Evolutionary conservation across 169 alveolate genomes (phyloP).

Genomic region (Nephromyces sp.): DNA sequence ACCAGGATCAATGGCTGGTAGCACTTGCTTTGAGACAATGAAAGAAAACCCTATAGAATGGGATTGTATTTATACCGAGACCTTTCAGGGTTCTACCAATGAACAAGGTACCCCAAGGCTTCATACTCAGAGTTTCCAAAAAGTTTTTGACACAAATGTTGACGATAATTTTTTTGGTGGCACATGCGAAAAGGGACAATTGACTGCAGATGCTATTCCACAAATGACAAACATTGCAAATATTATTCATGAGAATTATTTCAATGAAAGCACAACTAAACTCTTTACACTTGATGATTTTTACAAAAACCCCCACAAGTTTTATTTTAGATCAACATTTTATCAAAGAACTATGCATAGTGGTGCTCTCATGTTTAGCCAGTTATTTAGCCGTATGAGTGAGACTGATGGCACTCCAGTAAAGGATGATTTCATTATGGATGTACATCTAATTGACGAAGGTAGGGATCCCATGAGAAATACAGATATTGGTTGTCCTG

Average conservation of each 20-base stretch:
- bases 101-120: no score
- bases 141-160: background rate
- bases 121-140: no score
- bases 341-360: background rate
- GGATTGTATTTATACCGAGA: background rate
- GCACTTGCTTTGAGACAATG: background rate
- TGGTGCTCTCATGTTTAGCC: background rate
- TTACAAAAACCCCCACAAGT: background rate
- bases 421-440: no score
- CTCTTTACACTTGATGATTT: background rate
- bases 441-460: background rate
- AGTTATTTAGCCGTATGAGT: background rate
- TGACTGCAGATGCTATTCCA: background rate
- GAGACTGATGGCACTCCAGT: background rate
- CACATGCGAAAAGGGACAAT: background rate
- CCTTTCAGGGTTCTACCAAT: background rate
- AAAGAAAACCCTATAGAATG: background rate
- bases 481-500: background rate
- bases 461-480: background rate
- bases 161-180: background rate
- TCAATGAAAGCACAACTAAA: no score
- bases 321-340: background rate
- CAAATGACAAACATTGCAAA: background rate
- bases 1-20: background rate
- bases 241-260: background rate